phyloP scores from a whole-genome alignment of 495 filamentous ascomycete genomes.

The Penicillium argentinense region DNA sequence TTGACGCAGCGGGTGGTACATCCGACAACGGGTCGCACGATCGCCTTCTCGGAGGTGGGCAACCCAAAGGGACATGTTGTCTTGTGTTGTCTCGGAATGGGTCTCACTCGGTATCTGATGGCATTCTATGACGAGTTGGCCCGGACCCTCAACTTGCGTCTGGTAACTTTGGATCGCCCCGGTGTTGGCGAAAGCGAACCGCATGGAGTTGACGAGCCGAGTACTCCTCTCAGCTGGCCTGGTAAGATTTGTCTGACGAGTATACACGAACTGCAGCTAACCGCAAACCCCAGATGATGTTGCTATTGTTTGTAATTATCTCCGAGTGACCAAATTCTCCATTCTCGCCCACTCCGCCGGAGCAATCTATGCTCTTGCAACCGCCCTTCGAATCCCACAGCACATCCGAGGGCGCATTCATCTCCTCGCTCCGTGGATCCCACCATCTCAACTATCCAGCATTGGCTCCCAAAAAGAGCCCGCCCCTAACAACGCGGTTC shows the following conservation, averaged over 20 bases:
- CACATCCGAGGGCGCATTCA: constrained; percentile 95
- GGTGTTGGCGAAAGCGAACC: constrained; percentile 91
- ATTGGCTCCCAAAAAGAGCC: constrained; percentile 73
- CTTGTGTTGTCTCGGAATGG: constrained; percentile 98
- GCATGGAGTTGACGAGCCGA: constrained; percentile 68
- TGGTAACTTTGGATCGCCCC: constrained; percentile 93
- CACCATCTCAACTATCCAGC: constrained; percentile 90
- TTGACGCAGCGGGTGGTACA: constrained; percentile 84
- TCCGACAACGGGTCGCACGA: constrained; percentile 79
- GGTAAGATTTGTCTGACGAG: constrained; percentile 55
- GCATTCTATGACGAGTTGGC: constrained; percentile 98
- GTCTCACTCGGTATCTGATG: constrained; percentile 90
- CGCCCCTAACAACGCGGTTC: constrained; percentile 78
- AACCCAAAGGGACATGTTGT: constrained; percentile 90
- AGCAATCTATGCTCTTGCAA: constrained; percentile 95
- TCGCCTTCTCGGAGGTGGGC: constrained; percentile 96
- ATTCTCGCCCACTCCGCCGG: constrained; percentile 97
- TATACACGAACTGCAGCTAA: background rate
- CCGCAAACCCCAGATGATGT: constrained; percentile 72
- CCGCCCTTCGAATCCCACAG: constrained; percentile 91
- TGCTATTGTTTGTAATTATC: constrained; percentile 85
- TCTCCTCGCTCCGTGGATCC: constrained; percentile 96
- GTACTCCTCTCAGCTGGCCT: constrained; percentile 90
- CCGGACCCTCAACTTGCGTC: constrained; percentile 77
- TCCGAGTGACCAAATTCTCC: constrained; percentile 95